These are phyloP conservation scores for Canna indica DNA, from an alignment of 176 grass and related monocot species.

Conservation along the genomic window DNA sequence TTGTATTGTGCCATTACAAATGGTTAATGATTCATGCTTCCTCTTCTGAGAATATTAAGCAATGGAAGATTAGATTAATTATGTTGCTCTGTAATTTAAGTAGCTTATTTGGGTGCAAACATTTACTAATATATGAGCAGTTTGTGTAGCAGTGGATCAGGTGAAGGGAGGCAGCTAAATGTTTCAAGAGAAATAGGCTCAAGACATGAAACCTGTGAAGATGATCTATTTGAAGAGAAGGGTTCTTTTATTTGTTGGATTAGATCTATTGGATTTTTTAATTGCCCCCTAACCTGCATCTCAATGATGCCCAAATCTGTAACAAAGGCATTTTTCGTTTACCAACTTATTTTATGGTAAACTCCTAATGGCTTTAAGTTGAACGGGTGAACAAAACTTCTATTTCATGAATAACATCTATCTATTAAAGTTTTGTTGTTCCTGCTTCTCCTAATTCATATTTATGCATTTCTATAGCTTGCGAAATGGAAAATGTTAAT, in stretches of 20 bases:
- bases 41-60: too few relatives aligned
- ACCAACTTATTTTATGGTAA: conserved; percentile 27
- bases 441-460: too few relatives aligned
- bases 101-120: neutral
- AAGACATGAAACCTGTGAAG: neutral
- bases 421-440: too few relatives aligned
- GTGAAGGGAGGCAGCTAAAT: conserved; percentile 17
- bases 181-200: neutral
- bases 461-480: too few relatives aligned
- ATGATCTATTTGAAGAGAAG: too few relatives aligned
- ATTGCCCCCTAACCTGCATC: conserved; percentile 14
- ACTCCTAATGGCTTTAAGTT: conserved; percentile 6
- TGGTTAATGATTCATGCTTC: too few relatives aligned
- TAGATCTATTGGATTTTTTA: conserved; percentile 10
- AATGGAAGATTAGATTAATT: too few relatives aligned
- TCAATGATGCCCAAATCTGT: conserved; percentile 7
- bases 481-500: too few relatives aligned
- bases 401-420: too few relatives aligned
- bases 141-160: conserved; percentile 20
- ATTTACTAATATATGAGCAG: neutral
- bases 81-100: too few relatives aligned
- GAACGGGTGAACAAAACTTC: neutral
- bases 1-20: too few relatives aligned
- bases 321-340: conserved; percentile 17
- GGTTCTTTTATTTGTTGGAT: conserved; percentile 5